phyloP scores from a whole-genome alignment of 208 protist species.

The Acanthamoeba divionensis region DNA sequence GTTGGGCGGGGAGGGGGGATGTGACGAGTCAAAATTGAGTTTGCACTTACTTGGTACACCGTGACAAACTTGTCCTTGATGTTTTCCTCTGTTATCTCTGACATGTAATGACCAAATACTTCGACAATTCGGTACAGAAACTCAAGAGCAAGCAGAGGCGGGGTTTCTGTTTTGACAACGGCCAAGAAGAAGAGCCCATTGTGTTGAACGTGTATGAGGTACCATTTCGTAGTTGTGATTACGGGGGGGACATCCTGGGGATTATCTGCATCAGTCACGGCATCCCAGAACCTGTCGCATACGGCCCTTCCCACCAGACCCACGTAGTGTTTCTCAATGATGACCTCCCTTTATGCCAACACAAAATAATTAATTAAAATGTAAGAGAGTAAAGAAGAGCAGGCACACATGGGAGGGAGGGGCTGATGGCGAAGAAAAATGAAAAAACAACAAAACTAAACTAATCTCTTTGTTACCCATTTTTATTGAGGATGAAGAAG shows the following conservation, averaged over 20 bases:
- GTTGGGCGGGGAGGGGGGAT: neutral
- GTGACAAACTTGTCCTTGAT: slow-evolving; percentile 77
- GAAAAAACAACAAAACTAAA: neutral
- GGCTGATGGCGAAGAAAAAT: neutral
- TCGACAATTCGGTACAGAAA: slow-evolving; percentile 77
- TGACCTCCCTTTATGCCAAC: slow-evolving; percentile 54
- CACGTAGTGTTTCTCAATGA: slow-evolving; percentile 73
- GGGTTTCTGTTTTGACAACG: slow-evolving; percentile 26
- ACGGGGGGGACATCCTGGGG: slow-evolving; percentile 40
- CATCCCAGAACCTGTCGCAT: slow-evolving; percentile 72
- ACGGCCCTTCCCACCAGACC: slow-evolving; percentile 63
- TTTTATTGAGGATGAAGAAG: neutral
- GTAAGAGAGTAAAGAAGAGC: neutral
- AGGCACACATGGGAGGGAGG: neutral
- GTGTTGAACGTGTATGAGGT: slow-evolving; percentile 61
- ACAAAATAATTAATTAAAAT: neutral
- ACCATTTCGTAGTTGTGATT: slow-evolving; percentile 61
- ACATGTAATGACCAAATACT: slow-evolving; percentile 78
- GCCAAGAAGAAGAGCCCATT: slow-evolving; percentile 61
- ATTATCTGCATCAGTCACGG: slow-evolving; percentile 45
- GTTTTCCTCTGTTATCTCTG: slow-evolving; percentile 33
- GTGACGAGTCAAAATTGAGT: neutral
- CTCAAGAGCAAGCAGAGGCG: slow-evolving; percentile 76
- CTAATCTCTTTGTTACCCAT: too few relatives aligned
- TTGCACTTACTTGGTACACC: slow-evolving; percentile 65